Base-by-base conservation (phyloP, 768 basidiomycete species). In the Serendipita sp. region DNA sequence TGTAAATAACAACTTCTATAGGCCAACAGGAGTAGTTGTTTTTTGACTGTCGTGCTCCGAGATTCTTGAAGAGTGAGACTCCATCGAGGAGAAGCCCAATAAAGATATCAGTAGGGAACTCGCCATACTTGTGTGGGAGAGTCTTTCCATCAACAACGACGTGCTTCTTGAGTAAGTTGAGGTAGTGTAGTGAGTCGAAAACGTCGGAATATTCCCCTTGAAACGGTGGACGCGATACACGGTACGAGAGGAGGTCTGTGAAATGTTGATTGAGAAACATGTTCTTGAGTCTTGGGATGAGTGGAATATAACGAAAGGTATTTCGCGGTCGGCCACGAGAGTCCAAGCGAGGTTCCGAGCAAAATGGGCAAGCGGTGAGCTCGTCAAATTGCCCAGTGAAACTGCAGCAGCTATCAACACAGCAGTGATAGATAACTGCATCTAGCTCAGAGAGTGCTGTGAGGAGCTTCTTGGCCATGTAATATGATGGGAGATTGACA, bases 81-180 rank as follows among this genome's bases (percentile, higher is more conserved):
- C 79, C 75, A 68, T 82, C 78, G 0, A 72, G 71, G 2, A 73
- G 74, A 1, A 79, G 61, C 0, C 72, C 74, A 3, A 81, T 69
- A 1, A 78, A 77, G 20, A 81, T 68, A 60, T 81, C 78, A 3
- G 68, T 69, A 0, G 41, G 43, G 22, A 73, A 71, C 0, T 68
- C 67, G 61, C 81, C 81, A 66, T 70, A 75, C 0, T 61, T 65
- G 63, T 74, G 68, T 0, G 42, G 33, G 0, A 67, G 65, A 4
- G 44, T 43, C 3, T 70, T 50, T 1, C 69, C 72, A 58, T 74
- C 65, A 28, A 76, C 61, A 3, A 60, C 22, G 34, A 78, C 73
- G 11, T 66, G 24, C 33, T 66, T 61, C 1, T 50, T 5, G 2
- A 64, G 61, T 0, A 77, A 70, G 0, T 41, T 5, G 2, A 64